phyloP scores from a whole-genome alignment of 768 basidiomycete genomes.

The Collybia sordida region DNA sequence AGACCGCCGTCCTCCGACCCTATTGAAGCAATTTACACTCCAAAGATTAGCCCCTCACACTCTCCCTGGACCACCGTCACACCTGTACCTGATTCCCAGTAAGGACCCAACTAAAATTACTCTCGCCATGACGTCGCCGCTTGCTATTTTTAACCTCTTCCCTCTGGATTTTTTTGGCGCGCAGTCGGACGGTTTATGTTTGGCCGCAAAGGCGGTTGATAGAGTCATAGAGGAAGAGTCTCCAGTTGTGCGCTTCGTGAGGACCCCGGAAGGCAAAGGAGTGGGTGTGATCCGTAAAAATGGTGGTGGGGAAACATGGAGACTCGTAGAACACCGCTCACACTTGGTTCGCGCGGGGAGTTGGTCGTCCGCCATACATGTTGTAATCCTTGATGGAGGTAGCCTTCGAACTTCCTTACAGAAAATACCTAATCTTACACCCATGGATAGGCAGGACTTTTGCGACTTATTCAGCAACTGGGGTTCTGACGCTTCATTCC shows the following conservation, averaged over 20 bases:
- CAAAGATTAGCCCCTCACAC: slow-evolving; percentile 58
- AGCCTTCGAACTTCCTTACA: slow-evolving; percentile 12
- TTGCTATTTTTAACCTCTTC: slow-evolving; percentile 59
- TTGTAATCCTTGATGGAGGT: slow-evolving; percentile 74
- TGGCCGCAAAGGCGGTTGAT: slow-evolving; percentile 39
- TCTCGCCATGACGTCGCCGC: slow-evolving; percentile 66
- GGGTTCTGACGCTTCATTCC: slow-evolving; percentile 54
- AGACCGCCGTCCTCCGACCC: slow-evolving; percentile 83
- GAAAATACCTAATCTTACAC: too few relatives aligned
- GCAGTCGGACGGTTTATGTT: slow-evolving; percentile 48
- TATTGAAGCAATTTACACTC: slow-evolving; percentile 72
- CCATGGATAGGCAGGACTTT: slow-evolving; percentile 41
- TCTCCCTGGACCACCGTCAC: slow-evolving; percentile 45
- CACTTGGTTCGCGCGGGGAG: slow-evolving; percentile 45
- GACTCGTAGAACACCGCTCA: slow-evolving; percentile 44
- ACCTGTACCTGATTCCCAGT: slow-evolving; percentile 55
- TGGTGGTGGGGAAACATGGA: slow-evolving; percentile 67
- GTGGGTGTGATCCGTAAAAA: slow-evolving; percentile 62
- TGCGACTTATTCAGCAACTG: slow-evolving; percentile 56
- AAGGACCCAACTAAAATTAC: slow-evolving; percentile 43
- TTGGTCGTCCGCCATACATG: slow-evolving; percentile 60
- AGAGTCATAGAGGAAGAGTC: slow-evolving; percentile 46
- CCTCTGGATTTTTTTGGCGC: slow-evolving; percentile 64
- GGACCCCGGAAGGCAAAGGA: slow-evolving; percentile 79
- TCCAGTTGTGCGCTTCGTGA: slow-evolving; percentile 60